These are phyloP conservation scores for Chaetomium olivaceum DNA, from an alignment of 2,329 filamentous ascomycete species.

Conservation along the genomic window DNA sequence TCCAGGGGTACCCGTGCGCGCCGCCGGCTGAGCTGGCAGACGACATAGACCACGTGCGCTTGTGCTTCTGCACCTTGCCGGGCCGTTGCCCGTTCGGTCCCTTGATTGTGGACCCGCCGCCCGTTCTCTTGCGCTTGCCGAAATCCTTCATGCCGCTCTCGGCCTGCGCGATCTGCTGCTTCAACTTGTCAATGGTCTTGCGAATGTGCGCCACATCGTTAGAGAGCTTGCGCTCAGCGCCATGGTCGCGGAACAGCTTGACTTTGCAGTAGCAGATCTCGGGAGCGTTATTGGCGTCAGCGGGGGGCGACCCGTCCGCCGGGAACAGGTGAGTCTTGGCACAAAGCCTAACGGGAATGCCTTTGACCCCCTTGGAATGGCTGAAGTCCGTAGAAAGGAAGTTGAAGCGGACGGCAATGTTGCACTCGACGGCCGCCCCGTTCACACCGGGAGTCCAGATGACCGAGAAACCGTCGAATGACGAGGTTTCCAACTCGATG, in stretches of 20 bases:
- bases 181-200: slow-evolving; percentile 94
- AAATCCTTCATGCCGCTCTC: slow-evolving; percentile 68
- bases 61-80: slow-evolving; percentile 86
- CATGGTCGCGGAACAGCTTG: slow-evolving; percentile 94
- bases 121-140: slow-evolving; percentile 62
- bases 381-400: slow-evolving; percentile 98
- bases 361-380: slow-evolving; percentile 97
- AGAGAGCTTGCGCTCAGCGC: slow-evolving; percentile 89
- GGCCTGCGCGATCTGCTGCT: slow-evolving; percentile 84
- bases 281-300: slow-evolving; percentile 48
- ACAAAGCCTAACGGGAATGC: slow-evolving; percentile 89
- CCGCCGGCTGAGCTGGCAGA: slow-evolving; percentile 67
- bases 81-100: slow-evolving; percentile 58
- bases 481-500: slow-evolving; percentile 71
- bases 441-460: slow-evolving; percentile 77
- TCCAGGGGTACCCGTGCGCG: slow-evolving; percentile 55
- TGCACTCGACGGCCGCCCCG: slow-evolving; percentile 68
- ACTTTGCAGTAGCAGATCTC: slow-evolving; percentile 96
- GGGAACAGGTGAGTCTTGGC: slow-evolving; percentile 78
- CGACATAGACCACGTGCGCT: slow-evolving; percentile 92
- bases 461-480: slow-evolving; percentile 92
- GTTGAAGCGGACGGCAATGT: slow-evolving; percentile 91
- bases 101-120: slow-evolving; percentile 47
- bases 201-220: slow-evolving; percentile 95
- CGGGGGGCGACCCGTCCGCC: slow-evolving; percentile 50